Conservation (phyloP, 305 asterid species). For the Nicotiana rustica region DNA sequence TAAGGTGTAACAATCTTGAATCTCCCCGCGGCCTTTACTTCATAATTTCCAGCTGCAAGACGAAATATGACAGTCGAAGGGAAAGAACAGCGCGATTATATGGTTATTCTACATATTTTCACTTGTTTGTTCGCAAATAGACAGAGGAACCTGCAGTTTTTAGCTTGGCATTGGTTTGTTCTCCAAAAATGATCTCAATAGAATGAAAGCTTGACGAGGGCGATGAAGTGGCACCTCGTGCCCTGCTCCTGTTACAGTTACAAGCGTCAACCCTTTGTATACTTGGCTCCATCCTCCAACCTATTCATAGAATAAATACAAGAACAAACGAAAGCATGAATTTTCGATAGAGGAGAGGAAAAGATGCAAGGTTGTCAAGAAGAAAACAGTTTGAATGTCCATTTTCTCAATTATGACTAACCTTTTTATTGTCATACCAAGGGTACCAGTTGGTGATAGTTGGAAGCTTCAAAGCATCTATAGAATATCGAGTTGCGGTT, state of each 20-base stretch:
- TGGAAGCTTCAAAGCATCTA: conserved; percentile 88
- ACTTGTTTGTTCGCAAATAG: conserved; percentile 25
- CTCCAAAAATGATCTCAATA: conserved; percentile 74
- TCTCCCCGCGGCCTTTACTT: not conserved
- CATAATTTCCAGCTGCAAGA: not conserved
- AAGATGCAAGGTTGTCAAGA: not conserved
- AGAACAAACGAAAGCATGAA: not conserved
- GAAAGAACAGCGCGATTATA: conserved; percentile 1
- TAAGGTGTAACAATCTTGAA: conserved; percentile 18
- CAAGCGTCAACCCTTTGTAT: conserved; percentile 84
- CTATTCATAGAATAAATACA: conserved; percentile 42
- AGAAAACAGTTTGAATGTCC: conserved; percentile 21
- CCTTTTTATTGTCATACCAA: conserved; percentile 88
- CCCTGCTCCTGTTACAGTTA: conserved; percentile 91
- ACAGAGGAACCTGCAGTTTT: conserved; percentile 35
- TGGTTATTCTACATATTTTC: conserved; percentile 16
- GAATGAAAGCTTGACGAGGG: conserved; percentile 87
- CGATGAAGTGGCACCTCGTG: conserved; percentile 98
- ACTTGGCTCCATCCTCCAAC: conserved; percentile 99
- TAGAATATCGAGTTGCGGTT: conserved; percentile 93
- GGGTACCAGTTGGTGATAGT: conserved; percentile 82
- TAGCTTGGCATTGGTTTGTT: conserved; percentile 72
- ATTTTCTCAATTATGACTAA: conserved; percentile 39
- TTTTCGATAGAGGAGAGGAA: not conserved
- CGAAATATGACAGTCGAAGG: not conserved